Base-by-base conservation (phyloP, 768 basidiomycete genomes). In the Trametes gibbosa region DNA sequence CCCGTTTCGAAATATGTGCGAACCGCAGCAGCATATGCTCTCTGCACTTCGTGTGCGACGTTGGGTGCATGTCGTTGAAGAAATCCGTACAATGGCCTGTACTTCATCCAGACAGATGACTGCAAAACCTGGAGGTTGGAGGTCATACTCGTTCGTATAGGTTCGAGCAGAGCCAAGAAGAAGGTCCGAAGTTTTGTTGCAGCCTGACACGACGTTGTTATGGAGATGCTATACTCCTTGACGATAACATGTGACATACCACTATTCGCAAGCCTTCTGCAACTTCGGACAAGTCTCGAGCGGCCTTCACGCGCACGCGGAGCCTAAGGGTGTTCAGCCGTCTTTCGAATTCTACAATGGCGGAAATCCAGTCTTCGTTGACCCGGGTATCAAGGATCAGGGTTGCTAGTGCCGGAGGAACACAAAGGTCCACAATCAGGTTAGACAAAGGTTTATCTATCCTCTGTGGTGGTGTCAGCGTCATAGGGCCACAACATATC, bases 1-100 rank as follows among this genome's bases (percentile, higher is more conserved):
- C 89, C 92, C 21, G 97, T 98, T 74, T 99, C 97, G 59, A 94
- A 98, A 71, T 97, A 99, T 21, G 91, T 82, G 40, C 95, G 85
- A 14, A 91, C 89, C 25, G 90, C 84, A 34, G 82, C 82, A 27
- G 89, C 76, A 71, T 99, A 99, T 2, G 91, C 87, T 51, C 92
- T 79, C 70, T 94, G 93, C 23, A 99, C 76, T 71, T 98, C 95
- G 46, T 81, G 81, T 3, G 97, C 95, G 29, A 95, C 89, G 34
- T 79, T 79, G 9, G 87, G 80, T 5, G 90, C 90, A 61, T 94
- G 90, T 2, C 92, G 85, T 62, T 88, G 85, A 37, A 99, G 78
- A 69, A 98, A 99, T 1, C 81, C 81, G 66, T 86, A 98, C 57
- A 98, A 78, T 8, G 89, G 77, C 47, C 80, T 81, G 69, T 93